Percentiles rank a stretch among this genome's conserved stretches.
Conservation (phyloP, 2,329 filamentous ascomycete species). For the Fusarium sp. region DNA sequence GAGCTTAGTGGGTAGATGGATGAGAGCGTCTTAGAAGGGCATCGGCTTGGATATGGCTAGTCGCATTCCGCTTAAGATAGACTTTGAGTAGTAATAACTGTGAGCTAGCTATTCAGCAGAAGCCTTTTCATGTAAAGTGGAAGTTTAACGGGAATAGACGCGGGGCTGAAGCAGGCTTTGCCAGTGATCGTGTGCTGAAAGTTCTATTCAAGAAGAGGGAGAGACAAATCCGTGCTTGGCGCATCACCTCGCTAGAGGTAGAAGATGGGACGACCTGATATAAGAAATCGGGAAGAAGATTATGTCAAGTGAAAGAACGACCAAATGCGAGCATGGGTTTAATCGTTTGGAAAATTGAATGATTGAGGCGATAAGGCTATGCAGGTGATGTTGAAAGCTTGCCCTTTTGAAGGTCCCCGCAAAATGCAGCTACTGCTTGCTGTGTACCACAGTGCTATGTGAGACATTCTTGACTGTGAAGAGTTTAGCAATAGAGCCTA, state of each 20-base stretch:
- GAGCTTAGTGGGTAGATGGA: background rate
- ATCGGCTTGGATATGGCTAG: slow-evolving; percentile 7
- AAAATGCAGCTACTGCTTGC: slow-evolving; percentile 32
- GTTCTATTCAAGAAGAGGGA: slow-evolving; percentile 25
- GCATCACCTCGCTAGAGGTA: slow-evolving; percentile 7
- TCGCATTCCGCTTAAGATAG: slow-evolving; percentile 13
- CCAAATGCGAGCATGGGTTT: background rate
- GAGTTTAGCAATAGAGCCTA: background rate
- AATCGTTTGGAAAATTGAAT: slow-evolving; percentile 6
- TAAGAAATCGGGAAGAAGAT: background rate
- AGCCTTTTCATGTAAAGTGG: background rate
- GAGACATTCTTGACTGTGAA: background rate
- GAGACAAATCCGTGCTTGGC: slow-evolving; percentile 9
- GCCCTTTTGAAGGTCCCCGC: slow-evolving; percentile 30
- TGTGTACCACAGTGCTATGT: slow-evolving; percentile 4
- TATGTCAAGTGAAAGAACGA: background rate
- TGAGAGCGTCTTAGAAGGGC: slow-evolving; percentile 12
- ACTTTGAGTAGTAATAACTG: background rate
- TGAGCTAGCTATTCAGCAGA: background rate
- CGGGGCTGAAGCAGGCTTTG: slow-evolving; percentile 4
- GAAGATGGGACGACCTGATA: background rate
- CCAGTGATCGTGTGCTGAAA: slow-evolving; percentile 4
- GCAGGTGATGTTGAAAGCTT: slow-evolving; percentile 30
- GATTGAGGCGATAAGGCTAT: slow-evolving; percentile 11
- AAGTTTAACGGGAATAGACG: background rate